Percentiles rank a stretch among this genome's conserved stretches.
Evolutionary conservation across 2,329 filamentous ascomycete species (phyloP).

Genomic region (Penicillium italicum): DNA sequence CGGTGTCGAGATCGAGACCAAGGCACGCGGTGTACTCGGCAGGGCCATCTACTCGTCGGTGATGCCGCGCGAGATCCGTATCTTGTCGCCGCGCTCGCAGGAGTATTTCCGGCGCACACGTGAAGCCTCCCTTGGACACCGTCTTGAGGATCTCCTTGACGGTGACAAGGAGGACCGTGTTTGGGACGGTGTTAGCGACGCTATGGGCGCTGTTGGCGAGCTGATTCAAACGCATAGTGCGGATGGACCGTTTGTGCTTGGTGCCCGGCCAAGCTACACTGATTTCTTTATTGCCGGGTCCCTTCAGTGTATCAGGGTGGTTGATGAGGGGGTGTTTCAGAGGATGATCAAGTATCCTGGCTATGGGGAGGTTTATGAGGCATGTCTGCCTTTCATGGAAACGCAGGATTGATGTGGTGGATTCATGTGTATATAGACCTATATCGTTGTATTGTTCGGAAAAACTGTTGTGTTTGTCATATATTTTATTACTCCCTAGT

Average conservation of each 20-base stretch:
- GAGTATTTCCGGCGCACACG: conserved; percentile 42
- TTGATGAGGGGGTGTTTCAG: conserved; percentile 32
- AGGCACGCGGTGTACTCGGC: conserved; percentile 30
- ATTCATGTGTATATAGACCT: no score
- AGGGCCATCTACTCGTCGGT: conserved; percentile 30
- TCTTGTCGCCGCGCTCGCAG: conserved; percentile 37
- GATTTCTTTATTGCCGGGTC: conserved; percentile 43
- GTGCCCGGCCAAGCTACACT: conserved; percentile 33
- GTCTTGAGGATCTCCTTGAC: conserved; percentile 38
- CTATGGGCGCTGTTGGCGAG: conserved; percentile 29
- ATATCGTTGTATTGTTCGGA: no score
- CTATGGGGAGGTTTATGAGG: conserved; percentile 7
- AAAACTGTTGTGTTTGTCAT: no score
- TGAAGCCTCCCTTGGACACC: conserved; percentile 35
- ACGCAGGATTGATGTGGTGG: background rate
- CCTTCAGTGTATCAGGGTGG: conserved; percentile 33
- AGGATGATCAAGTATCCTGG: conserved; percentile 22
- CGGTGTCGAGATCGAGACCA: conserved; percentile 32
- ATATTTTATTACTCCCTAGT: no score
- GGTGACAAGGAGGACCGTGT: background rate
- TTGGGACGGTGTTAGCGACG: conserved; percentile 15
- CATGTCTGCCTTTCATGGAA: conserved; percentile 11
- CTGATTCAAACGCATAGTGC: conserved; percentile 35
- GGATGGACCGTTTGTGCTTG: conserved; percentile 42
- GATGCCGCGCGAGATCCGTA: conserved; percentile 37